A percentile compares a stretch with the other conserved stretches of the same genome.
Conservation (phyloP, 306 rosid species). For the Alnus rubra region DNA sequence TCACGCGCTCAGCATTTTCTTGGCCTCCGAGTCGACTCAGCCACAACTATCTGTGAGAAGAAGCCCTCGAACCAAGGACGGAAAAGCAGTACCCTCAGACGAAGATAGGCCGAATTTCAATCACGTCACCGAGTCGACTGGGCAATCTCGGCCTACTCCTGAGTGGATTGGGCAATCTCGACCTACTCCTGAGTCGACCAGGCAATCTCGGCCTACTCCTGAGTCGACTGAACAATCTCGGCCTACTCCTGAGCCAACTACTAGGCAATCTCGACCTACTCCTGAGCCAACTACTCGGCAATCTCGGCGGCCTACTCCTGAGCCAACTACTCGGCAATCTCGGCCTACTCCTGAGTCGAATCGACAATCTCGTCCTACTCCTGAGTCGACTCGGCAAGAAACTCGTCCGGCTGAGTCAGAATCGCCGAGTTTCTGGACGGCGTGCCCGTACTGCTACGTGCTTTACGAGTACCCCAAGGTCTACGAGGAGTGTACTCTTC, state of each 20-base stretch:
- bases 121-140: slow-evolving; percentile 39
- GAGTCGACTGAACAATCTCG: neutral
- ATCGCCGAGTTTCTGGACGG: slow-evolving; percentile 75
- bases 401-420: slow-evolving; percentile 15
- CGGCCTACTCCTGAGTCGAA: slow-evolving; percentile 5
- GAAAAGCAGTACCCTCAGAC: slow-evolving; percentile 16
- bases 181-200: no score
- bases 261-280: neutral
- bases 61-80: slow-evolving; percentile 40
- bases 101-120: slow-evolving; percentile 45
- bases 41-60: slow-evolving; percentile 24
- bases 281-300: neutral
- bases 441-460: slow-evolving; percentile 83
- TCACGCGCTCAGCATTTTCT: slow-evolving; percentile 46
- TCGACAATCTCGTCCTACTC: slow-evolving; percentile 8
- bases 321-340: neutral
- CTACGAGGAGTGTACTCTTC: slow-evolving; percentile 75
- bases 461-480: slow-evolving; percentile 71
- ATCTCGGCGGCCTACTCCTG: neutral
- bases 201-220: no score
- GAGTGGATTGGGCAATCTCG: slow-evolving; percentile 15
- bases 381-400: neutral
- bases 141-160: slow-evolving; percentile 22
- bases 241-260: slow-evolving; percentile 6
- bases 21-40: slow-evolving; percentile 35